These are phyloP conservation scores for Alloteropsis semialata DNA, from an alignment of 176 grass and related monocot genomes.

Conservation along the genomic window DNA sequence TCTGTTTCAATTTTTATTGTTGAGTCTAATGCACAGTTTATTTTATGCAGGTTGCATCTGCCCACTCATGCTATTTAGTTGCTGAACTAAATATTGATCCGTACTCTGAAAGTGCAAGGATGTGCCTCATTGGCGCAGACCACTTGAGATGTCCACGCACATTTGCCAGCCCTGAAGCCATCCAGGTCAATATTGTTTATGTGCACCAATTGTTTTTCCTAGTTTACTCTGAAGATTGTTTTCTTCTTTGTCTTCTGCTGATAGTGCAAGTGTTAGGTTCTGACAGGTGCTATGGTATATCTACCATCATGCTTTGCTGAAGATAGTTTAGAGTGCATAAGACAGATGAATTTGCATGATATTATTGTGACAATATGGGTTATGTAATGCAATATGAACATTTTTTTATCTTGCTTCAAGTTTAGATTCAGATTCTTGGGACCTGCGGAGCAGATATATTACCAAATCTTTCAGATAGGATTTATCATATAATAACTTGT, in stretches of 20 bases:
- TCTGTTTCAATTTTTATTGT: background rate
- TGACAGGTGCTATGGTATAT: background rate
- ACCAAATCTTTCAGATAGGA: background rate
- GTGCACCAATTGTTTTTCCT: background rate
- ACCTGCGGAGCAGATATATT: slow-evolving; percentile 10
- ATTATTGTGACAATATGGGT: background rate
- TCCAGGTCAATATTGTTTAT: slow-evolving; percentile 57
- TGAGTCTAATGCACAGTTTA: slow-evolving; percentile 1
- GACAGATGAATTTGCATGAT: background rate
- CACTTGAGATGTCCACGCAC: slow-evolving; percentile 86
- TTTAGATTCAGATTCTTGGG: background rate
- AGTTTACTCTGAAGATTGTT: background rate
- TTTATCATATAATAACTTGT: background rate
- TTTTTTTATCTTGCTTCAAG: background rate
- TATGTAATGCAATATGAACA: background rate
- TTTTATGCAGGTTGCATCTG: slow-evolving; percentile 71
- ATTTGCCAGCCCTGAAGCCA: slow-evolving; percentile 77
- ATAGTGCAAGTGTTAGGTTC: background rate
- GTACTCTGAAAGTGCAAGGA: slow-evolving; percentile 80
- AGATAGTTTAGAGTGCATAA: background rate
- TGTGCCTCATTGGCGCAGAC: slow-evolving; percentile 85
- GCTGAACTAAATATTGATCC: slow-evolving; percentile 86
- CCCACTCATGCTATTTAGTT: slow-evolving; percentile 92
- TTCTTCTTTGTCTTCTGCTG: background rate
- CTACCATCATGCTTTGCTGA: background rate